Percentiles rank a stretch among this genome's conserved stretches.
Evolutionary conservation across 1,284 basidiomycete genomes (phyloP).

Genomic region (Tilletiopsis washingtonensis): DNA sequence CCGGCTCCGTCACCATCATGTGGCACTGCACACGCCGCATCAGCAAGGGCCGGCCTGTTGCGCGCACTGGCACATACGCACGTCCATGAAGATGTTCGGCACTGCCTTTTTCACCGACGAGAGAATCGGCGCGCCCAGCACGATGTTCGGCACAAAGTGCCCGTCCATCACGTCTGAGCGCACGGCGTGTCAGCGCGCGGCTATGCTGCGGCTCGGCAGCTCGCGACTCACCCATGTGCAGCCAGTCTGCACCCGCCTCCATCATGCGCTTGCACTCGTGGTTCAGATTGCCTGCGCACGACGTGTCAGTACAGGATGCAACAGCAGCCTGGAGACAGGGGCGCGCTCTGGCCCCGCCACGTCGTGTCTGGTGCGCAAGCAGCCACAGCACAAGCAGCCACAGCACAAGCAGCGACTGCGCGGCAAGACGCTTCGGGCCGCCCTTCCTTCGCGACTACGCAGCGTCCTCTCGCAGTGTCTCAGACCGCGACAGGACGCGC

Average conservation of each 20-base stretch:
- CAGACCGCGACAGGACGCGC: too few species aligned
- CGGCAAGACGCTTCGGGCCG: too few species aligned
- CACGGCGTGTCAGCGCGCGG: not conserved
- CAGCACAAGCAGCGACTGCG: too few species aligned
- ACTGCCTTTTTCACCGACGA: slow-evolving; percentile 78
- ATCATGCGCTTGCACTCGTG: slow-evolving; percentile 44
- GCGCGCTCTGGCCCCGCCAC: too few species aligned
- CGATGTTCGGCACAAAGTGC: slow-evolving; percentile 86
- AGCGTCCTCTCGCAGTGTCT: too few species aligned
- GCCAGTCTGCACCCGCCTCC: slow-evolving; percentile 44
- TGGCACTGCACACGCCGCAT: slow-evolving; percentile 55
- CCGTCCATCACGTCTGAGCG: slow-evolving; percentile 16
- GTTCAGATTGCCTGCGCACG: slow-evolving; percentile 45
- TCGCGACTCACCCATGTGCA: slow-evolving; percentile 50
- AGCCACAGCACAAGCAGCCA: too few species aligned
- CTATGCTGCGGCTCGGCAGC: not conserved
- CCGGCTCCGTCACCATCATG: slow-evolving; percentile 98
- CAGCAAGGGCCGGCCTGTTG: not conserved
- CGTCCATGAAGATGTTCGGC: slow-evolving; percentile 94
- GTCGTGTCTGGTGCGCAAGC: too few species aligned
- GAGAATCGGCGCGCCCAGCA: slow-evolving; percentile 76
- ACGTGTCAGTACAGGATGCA: too few species aligned
- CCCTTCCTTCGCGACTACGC: too few species aligned
- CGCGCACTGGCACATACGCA: not conserved
- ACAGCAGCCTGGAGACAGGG: too few species aligned